Conservation (phyloP, 768 basidiomycete species). For the Termitomyces sp. region DNA sequence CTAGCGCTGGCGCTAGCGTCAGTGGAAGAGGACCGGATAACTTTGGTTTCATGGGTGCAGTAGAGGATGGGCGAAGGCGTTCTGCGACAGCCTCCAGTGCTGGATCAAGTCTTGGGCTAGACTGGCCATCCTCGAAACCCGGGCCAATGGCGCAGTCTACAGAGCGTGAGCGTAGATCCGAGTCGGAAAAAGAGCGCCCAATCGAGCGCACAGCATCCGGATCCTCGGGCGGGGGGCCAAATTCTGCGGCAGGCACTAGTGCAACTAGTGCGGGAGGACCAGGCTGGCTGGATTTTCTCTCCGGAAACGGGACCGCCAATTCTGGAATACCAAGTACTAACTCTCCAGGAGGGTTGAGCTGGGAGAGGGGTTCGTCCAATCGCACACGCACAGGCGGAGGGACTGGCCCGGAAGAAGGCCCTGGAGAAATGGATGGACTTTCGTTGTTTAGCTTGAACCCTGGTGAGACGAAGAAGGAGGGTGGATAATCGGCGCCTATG, state of each 20-base stretch:
- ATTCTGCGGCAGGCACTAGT: background rate
- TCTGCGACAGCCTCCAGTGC: background rate
- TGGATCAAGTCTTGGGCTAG: background rate
- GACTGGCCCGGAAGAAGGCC: background rate
- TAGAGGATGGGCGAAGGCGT: constrained; percentile 3
- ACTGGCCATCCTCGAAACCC: constrained; percentile 6
- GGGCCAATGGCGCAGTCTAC: background rate
- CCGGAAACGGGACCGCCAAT: background rate
- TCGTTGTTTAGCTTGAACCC: constrained; percentile 5
- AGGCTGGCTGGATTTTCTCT: constrained; percentile 8
- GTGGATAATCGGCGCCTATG: background rate
- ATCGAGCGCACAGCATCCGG: constrained; percentile 2
- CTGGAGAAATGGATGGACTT: constrained; percentile 2
- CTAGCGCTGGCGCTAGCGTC: background rate
- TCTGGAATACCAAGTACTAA: background rate
- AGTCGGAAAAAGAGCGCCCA: background rate
- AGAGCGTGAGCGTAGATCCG: constrained; percentile 3
- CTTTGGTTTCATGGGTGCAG: background rate
- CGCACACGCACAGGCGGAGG: background rate
- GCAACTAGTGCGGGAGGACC: background rate
- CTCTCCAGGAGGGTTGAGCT: constrained; percentile 1
- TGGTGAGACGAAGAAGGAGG: constrained; percentile 6
- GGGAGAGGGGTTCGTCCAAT: constrained; percentile 3
- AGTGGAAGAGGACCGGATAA: background rate
- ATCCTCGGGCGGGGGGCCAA: background rate